Evolutionary conservation across 2,329 filamentous ascomycete species (phyloP).

Genomic region (Cladosporium oxysporum): DNA sequence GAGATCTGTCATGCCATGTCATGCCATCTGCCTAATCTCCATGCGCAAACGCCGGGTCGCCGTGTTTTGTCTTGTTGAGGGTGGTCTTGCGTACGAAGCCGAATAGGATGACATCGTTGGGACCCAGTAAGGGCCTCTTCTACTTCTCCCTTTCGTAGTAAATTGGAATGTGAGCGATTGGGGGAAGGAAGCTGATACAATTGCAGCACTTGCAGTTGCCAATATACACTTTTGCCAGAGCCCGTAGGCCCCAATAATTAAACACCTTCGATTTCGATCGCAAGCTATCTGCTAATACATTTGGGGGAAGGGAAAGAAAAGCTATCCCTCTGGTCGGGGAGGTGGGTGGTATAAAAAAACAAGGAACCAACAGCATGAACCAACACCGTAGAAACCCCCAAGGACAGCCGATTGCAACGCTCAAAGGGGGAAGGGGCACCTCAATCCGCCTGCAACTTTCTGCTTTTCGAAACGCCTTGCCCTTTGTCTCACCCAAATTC

Average conservation of each 20-base stretch:
- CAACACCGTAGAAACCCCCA: not conserved
- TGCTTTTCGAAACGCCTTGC: not conserved
- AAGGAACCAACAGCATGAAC: not conserved
- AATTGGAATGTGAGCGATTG: not conserved
- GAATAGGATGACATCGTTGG: not conserved
- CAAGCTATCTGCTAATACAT: slow-evolving; percentile 7
- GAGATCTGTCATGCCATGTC: not conserved
- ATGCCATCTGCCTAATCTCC: not conserved
- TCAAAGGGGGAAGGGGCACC: not conserved
- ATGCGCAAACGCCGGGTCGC: not conserved
- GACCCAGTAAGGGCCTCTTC: no score
- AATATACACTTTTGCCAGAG: slow-evolving; percentile 40
- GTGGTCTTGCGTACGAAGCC: not conserved
- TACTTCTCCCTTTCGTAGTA: not conserved
- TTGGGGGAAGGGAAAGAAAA: not conserved
- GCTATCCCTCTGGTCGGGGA: not conserved
- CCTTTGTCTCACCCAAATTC: no score
- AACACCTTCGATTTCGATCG: slow-evolving; percentile 4
- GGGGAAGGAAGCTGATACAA: not conserved
- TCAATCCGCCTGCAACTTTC: not conserved
- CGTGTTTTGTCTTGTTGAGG: not conserved
- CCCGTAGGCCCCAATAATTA: slow-evolving; percentile 12
- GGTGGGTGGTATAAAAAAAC: not conserved
- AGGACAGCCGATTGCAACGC: not conserved
- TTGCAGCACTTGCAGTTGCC: not conserved